Conservation (phyloP, 768 basidiomycete genomes). For the Mycena belliarum region DNA sequence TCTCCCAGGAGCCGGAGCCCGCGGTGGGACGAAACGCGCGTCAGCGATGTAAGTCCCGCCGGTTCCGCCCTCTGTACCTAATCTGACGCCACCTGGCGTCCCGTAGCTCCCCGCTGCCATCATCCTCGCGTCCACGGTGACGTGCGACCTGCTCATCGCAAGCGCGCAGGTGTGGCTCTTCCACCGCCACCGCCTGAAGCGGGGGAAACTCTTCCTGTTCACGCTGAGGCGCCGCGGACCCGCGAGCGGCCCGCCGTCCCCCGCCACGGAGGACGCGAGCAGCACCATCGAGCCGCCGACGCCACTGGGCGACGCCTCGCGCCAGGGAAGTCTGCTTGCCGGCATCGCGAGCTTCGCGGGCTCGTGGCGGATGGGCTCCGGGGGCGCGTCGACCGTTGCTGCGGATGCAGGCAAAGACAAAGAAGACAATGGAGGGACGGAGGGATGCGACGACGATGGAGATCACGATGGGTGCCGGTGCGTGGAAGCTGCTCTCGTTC, state of each 20-base stretch:
- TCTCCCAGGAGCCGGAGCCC: constrained; percentile 28
- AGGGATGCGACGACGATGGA: neutral
- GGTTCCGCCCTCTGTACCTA: neutral
- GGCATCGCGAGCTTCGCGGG: constrained; percentile 9
- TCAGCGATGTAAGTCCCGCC: constrained; percentile 30
- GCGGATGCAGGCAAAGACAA: constrained; percentile 6
- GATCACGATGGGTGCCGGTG: constrained; percentile 14
- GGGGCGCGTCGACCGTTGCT: constrained; percentile 5
- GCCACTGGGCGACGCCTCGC: neutral
- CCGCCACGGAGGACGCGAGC: neutral
- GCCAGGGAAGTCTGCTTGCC: constrained; percentile 1
- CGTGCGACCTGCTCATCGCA: constrained; percentile 36
- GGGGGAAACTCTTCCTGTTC: constrained; percentile 29
- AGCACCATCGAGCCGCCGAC: neutral
- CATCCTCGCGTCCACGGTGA: constrained; percentile 34
- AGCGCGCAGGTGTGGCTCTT: constrained; percentile 31
- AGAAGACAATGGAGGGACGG: neutral
- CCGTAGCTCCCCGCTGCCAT: constrained; percentile 31
- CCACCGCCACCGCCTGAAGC: constrained; percentile 31
- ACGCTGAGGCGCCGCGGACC: neutral
- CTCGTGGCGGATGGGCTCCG: constrained; percentile 12
- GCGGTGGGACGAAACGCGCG: constrained; percentile 33
- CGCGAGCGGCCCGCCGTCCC: neutral
- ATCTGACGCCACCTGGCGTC: neutral
- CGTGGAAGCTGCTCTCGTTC: neutral